Evolutionary conservation across 2,329 filamentous ascomycete genomes (phyloP).

Genomic region (Fusarium aywerte): DNA sequence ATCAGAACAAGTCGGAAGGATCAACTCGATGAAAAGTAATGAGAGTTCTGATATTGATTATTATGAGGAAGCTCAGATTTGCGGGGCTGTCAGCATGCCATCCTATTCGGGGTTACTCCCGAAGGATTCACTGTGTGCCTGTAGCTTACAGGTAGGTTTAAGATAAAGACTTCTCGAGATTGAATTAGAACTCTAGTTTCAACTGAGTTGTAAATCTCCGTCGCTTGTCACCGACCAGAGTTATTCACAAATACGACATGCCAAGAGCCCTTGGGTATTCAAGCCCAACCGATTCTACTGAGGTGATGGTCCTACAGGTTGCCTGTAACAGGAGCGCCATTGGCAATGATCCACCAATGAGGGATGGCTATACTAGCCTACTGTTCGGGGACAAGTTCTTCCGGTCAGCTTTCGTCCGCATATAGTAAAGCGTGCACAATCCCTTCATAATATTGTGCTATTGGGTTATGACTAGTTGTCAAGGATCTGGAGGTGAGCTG

Average conservation of each 20-base stretch:
- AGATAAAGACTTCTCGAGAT: no score
- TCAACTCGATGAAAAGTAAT: neutral
- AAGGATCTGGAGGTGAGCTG: rapidly evolving
- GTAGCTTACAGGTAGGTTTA: no score
- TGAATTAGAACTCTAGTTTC: no score
- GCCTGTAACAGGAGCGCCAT: no score
- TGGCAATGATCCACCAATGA: neutral
- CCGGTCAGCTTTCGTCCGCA: neutral
- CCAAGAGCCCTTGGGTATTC: no score
- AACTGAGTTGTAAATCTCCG: no score
- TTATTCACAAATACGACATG: neutral
- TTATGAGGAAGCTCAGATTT: neutral
- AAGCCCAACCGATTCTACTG: no score
- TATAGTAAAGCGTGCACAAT: neutral
- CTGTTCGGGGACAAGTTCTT: neutral
- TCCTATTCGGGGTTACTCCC: neutral
- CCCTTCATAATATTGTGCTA: neutral
- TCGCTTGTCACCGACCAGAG: no score
- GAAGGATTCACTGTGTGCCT: neutral
- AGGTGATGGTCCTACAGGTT: no score
- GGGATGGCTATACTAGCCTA: neutral
- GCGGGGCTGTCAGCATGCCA: constrained; percentile 1
- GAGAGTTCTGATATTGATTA: neutral
- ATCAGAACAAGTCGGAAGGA: neutral
- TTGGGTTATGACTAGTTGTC: rapidly evolving